Percentiles rank a stretch among this genome's conserved stretches.
phyloP scores from a whole-genome alignment of 305 asterid genomes.

The Petunia hybrid region DNA sequence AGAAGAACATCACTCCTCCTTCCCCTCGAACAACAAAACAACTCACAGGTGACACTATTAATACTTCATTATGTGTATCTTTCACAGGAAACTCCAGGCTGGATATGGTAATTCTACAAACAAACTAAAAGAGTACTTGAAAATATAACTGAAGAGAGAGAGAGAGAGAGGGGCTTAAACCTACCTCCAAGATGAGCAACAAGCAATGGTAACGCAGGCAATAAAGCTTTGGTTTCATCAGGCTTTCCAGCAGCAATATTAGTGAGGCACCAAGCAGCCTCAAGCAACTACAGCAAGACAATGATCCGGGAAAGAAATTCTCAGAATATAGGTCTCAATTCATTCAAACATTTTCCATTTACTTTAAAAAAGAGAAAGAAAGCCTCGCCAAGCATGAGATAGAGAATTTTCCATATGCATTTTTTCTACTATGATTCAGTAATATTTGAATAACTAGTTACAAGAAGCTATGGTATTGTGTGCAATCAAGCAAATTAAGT shows the following conservation, averaged over 20 bases:
- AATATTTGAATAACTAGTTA: not conserved
- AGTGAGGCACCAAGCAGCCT: conserved; percentile 98
- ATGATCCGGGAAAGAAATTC: conserved; percentile 1
- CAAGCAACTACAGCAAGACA: conserved; percentile 69
- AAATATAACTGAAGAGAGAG: conserved; percentile 24
- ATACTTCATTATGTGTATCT: not conserved
- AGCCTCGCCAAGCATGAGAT: not conserved
- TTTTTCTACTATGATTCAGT: not conserved
- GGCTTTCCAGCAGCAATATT: conserved; percentile 96
- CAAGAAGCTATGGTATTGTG: not conserved
- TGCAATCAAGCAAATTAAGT: not conserved
- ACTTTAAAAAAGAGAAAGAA: not conserved
- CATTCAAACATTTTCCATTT: not conserved
- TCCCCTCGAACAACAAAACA: not conserved
- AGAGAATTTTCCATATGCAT: not conserved
- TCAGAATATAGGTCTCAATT: not conserved
- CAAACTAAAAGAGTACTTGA: conserved; percentile 16
- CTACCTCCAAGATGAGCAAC: conserved; percentile 97
- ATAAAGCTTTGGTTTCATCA: conserved; percentile 87
- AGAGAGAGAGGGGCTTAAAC: conserved; percentile 35
- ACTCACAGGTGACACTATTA: not conserved
- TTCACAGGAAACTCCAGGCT: not conserved
- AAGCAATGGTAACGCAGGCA: conserved; percentile 91
- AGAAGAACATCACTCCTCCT: not conserved
- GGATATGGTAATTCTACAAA: conserved; percentile 23